These are phyloP conservation scores for Magnaporthales sp. DNA, from an alignment of 2,329 filamentous ascomycete species.

Conservation along the genomic window DNA sequence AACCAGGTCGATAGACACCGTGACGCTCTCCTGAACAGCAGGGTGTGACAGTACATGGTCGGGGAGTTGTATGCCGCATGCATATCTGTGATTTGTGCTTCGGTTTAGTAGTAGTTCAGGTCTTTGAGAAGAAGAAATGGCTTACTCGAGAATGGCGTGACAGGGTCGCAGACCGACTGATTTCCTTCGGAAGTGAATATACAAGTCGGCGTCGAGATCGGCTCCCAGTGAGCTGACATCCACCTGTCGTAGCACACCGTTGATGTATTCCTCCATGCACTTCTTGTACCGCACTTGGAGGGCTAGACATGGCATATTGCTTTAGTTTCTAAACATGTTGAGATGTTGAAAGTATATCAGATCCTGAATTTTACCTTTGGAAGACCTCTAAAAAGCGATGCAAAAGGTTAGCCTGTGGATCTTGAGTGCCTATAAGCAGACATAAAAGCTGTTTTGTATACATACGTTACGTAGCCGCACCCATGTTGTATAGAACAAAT, in stretches of 20 bases:
- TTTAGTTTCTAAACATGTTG: not conserved
- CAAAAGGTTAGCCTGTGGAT: not conserved
- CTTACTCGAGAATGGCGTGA: constrained; percentile 3
- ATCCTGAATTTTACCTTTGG: too few species aligned
- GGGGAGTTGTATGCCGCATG: constrained; percentile 3
- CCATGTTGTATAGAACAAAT: constrained; percentile 1
- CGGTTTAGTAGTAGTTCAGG: too few species aligned
- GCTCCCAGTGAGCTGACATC: not conserved
- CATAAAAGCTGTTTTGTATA: not conserved
- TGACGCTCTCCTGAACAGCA: not conserved
- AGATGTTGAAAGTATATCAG: too few species aligned
- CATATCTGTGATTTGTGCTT: not conserved
- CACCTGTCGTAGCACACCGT: not conserved
- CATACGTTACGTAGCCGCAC: not conserved
- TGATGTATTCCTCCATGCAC: constrained; percentile 4
- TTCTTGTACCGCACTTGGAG: constrained; percentile 1
- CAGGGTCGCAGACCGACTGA: constrained; percentile 2
- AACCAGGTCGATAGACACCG: constrained; percentile 1
- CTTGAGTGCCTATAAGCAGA: not conserved
- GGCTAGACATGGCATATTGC: not conserved
- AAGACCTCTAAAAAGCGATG: not conserved
- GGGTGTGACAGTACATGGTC: constrained; percentile 2
- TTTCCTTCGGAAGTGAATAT: not conserved
- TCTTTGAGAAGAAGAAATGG: not conserved
- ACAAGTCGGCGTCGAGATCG: not conserved